phyloP scores from a whole-genome alignment of 768 basidiomycete genomes.

The Tylopilus felleus region DNA sequence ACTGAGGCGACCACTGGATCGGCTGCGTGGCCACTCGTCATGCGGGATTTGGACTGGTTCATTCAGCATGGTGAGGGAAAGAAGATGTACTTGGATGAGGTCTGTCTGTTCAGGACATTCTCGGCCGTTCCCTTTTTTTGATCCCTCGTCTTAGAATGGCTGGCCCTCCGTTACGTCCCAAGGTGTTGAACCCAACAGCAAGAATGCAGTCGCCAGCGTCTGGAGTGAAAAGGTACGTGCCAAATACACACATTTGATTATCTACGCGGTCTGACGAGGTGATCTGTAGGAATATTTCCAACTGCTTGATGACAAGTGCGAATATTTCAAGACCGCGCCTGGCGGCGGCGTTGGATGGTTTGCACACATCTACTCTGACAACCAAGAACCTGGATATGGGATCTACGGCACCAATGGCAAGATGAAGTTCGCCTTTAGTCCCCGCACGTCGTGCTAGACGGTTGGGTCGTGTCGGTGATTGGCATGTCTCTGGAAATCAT shows the following conservation, averaged over 20 bases:
- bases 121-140: not conserved
- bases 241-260: not conserved
- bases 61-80: conserved; percentile 59
- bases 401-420: conserved; percentile 49
- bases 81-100: conserved; percentile 76
- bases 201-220: conserved; percentile 55
- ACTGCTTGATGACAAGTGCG: conserved; percentile 62
- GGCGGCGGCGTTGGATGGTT: conserved; percentile 79
- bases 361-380: conserved; percentile 73
- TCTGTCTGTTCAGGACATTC: conserved; percentile 21
- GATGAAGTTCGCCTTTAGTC: conserved; percentile 61
- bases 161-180: conserved; percentile 68
- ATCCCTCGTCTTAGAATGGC: conserved; percentile 53
- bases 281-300: conserved; percentile 46
- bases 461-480: not conserved
- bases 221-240: conserved; percentile 57
- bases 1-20: conserved; percentile 38
- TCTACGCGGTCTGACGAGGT: not conserved
- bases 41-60: conserved; percentile 64
- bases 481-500: not conserved
- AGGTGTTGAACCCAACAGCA: conserved; percentile 64
- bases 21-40: conserved; percentile 60
- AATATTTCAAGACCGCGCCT: conserved; percentile 52
- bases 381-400: conserved; percentile 66
- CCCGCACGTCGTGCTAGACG: conserved; percentile 54